These are phyloP conservation scores for Trichoderma breve DNA, from an alignment of 2,329 filamentous ascomycete species.

Conservation along the genomic window DNA sequence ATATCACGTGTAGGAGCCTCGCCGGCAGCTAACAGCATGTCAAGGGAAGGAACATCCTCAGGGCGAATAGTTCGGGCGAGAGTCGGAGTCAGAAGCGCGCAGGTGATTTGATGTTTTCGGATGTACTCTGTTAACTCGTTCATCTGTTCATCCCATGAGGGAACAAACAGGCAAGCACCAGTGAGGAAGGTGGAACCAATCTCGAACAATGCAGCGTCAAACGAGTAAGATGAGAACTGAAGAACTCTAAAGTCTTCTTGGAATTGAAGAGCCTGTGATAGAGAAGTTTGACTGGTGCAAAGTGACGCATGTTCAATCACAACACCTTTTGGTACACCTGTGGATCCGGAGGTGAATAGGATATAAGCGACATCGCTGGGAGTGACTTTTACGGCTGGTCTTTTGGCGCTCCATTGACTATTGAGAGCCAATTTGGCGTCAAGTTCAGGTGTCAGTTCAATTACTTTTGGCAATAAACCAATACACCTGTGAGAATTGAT, in stretches of 20 bases:
- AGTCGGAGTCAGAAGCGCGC: neutral
- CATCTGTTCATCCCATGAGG: constrained; percentile 10
- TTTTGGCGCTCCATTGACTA: neutral
- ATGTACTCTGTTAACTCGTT: constrained; percentile 4
- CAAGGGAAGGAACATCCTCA: constrained; percentile 41
- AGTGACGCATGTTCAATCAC: constrained; percentile 33
- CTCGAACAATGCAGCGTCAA: constrained; percentile 2
- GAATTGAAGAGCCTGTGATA: neutral
- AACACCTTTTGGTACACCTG: constrained; percentile 57
- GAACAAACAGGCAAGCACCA: constrained; percentile 13
- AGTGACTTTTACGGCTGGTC: neutral
- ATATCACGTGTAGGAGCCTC: constrained; percentile 8
- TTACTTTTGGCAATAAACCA: neutral
- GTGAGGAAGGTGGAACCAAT: neutral
- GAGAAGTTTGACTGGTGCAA: constrained; percentile 4
- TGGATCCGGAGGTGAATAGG: constrained; percentile 59
- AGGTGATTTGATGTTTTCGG: neutral
- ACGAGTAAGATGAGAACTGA: constrained; percentile 13
- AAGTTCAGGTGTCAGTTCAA: constrained; percentile 7
- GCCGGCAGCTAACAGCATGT: constrained; percentile 41
- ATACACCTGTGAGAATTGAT: neutral
- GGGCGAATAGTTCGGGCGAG: constrained; percentile 37
- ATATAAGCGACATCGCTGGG: constrained; percentile 40
- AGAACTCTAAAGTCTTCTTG: neutral
- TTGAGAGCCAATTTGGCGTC: neutral